Percentiles rank a stretch among this genome's conserved stretches.
phyloP scores from a whole-genome alignment of 2,329 filamentous ascomycete genomes.

The Juglanconis sp. region DNA sequence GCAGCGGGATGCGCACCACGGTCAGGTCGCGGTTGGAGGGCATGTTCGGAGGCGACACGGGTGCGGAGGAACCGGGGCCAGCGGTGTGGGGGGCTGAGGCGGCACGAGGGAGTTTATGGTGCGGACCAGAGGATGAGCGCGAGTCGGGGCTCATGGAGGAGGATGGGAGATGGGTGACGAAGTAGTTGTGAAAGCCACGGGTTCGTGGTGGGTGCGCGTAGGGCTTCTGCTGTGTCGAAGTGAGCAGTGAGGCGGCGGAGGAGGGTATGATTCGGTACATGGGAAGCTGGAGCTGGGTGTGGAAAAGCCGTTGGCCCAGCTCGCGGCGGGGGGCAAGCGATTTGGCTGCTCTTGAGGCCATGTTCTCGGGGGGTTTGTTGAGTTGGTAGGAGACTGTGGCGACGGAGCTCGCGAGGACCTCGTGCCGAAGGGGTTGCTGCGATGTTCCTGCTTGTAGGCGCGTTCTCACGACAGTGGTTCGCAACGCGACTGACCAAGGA shows the following conservation, averaged over 20 bases:
- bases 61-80: conserved; percentile 51
- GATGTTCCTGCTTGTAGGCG: background rate
- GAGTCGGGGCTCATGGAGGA: conserved; percentile 90
- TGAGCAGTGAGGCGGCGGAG: background rate
- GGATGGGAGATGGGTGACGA: conserved; percentile 91
- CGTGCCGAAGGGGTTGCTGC: conserved; percentile 20
- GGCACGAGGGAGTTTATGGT: conserved; percentile 83
- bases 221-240: background rate
- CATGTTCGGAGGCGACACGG: conserved; percentile 58
- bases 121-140: conserved; percentile 57
- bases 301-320: conserved; percentile 6
- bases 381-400: conserved; percentile 21
- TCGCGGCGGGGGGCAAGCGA: conserved; percentile 1
- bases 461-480: background rate
- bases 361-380: background rate
- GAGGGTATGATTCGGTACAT: background rate
- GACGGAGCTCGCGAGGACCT: conserved; percentile 26
- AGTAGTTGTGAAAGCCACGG: conserved; percentile 86
- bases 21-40: conserved; percentile 71
- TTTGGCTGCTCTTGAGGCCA: conserved; percentile 2
- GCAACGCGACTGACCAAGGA: conserved; percentile 1
- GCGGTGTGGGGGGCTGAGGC: conserved; percentile 76
- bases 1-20: conserved; percentile 89
- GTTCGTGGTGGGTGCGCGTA: conserved; percentile 1
- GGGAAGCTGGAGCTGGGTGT: conserved; percentile 8